Evolutionary conservation across 31 red algal genomes (phyloP).

Genomic region (Odonthalia washingtoniensis): DNA sequence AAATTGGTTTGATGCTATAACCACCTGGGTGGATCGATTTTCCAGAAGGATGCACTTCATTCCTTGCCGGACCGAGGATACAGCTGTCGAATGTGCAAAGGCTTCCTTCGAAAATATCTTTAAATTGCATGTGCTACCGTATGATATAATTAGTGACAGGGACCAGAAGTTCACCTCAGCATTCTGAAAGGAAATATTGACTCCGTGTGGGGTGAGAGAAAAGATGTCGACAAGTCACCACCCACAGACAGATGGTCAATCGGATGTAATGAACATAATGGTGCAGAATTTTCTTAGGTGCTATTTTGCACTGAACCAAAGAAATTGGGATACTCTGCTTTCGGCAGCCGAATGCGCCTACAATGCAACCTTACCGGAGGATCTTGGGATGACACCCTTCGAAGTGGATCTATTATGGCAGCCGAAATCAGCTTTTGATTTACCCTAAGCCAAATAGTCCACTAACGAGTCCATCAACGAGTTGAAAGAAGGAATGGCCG

Average conservation of each 20-base stretch:
- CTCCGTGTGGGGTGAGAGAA: slow-evolving; percentile 10
- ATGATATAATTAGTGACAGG: slow-evolving; percentile 5
- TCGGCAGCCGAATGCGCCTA: slow-evolving; percentile 30
- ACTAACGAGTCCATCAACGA: neutral
- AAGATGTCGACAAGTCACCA: neutral
- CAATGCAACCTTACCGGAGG: slow-evolving; percentile 1
- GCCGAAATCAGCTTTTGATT: neutral
- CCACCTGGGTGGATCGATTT: slow-evolving; percentile 21
- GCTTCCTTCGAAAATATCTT: slow-evolving; percentile 4
- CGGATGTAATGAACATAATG: slow-evolving; percentile 44
- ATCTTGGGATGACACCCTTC: slow-evolving; percentile 27
- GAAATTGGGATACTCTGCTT: slow-evolving; percentile 25
- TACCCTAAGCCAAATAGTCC: neutral
- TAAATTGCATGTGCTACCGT: slow-evolving; percentile 8
- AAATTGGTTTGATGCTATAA: slow-evolving; percentile 18
- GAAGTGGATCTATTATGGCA: slow-evolving; percentile 29
- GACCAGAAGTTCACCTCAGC: slow-evolving; percentile 28
- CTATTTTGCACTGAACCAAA: slow-evolving; percentile 15
- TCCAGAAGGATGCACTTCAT: slow-evolving; percentile 7
- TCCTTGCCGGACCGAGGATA: neutral
- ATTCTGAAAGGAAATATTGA: slow-evolving; percentile 19
- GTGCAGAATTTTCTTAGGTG: slow-evolving; percentile 24
- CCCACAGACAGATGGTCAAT: slow-evolving; percentile 44
- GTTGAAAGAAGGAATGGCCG: neutral
- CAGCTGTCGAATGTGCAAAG: neutral